These are phyloP conservation scores for Neoboletus magnificus DNA, from an alignment of 768 basidiomycete genomes.

Conservation along the genomic window DNA sequence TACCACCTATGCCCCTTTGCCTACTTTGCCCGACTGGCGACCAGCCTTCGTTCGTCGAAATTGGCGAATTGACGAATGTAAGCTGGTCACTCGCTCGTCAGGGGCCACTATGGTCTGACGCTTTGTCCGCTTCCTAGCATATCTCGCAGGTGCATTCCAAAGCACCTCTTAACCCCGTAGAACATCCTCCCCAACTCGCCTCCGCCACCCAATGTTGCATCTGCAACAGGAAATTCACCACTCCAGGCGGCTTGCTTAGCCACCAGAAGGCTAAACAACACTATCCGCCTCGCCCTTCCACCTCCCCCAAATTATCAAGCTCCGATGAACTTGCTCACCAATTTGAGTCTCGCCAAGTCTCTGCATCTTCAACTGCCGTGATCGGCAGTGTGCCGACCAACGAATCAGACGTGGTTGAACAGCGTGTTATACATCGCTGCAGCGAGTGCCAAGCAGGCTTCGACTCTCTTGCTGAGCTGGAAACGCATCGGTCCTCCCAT, in stretches of 20 bases:
- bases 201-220: conserved; percentile 19
- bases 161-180: neutral
- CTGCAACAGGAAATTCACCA: conserved; percentile 27
- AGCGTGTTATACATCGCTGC: conserved; percentile 13
- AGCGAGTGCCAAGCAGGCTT: conserved; percentile 19
- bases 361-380: neutral
- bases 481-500: conserved; percentile 20
- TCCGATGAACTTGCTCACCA: conserved; percentile 1
- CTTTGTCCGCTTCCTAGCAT: conserved; percentile 16
- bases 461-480: conserved; percentile 14
- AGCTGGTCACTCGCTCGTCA: neutral
- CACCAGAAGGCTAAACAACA: conserved; percentile 27
- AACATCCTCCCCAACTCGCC: neutral
- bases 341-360: neutral
- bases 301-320: conserved; percentile 1
- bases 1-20: conserved; percentile 23
- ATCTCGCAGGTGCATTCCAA: conserved; percentile 17
- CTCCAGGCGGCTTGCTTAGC: conserved; percentile 11
- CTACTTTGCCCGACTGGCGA: conserved; percentile 21
- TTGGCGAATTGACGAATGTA: conserved; percentile 18
- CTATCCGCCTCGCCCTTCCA: conserved; percentile 6
- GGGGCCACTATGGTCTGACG: conserved; percentile 3
- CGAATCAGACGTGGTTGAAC: neutral
- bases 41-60: conserved; percentile 23
- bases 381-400: neutral